These are phyloP conservation scores for Cochlearia excelsa DNA, from an alignment of 345 rosid genomes.

Conservation along the genomic window DNA sequence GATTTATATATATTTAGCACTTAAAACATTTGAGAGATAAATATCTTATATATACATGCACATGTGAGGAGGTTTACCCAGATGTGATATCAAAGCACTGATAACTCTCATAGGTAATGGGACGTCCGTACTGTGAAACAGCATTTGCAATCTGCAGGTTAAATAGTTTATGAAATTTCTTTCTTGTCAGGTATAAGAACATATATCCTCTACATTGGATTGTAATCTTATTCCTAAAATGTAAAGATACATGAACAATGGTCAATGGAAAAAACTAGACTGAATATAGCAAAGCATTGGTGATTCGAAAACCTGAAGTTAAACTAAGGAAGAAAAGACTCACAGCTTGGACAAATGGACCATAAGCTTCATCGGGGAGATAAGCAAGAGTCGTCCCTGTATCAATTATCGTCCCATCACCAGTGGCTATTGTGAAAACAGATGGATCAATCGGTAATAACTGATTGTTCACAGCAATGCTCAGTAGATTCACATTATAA, in stretches of 20 bases:
- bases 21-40: conserved; percentile 4
- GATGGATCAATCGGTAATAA: conserved; percentile 63
- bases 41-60: conserved; percentile 8
- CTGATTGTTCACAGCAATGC: conserved; percentile 77
- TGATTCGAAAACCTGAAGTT: not conserved
- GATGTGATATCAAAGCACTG: conserved; percentile 60
- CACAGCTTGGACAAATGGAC: conserved; percentile 69
- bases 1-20: conserved; percentile 25
- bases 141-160: conserved; percentile 54
- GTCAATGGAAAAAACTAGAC: conserved; percentile 12
- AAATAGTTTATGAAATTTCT: conserved; percentile 14
- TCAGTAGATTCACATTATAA: conserved; percentile 88
- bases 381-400: conserved; percentile 99
- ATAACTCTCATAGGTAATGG: conserved; percentile 51
- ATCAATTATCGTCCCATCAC: conserved; percentile 86
- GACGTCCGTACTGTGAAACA: conserved; percentile 55
- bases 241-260: conserved; percentile 6
- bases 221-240: not conserved
- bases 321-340: conserved; percentile 25
- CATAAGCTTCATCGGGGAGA: conserved; percentile 71
- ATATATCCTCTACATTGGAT: not conserved
- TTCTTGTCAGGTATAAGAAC: conserved; percentile 10
- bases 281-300: conserved; percentile 5
- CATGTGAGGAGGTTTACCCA: conserved; percentile 50
- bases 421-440: conserved; percentile 70